A percentile compares a stretch with the other conserved stretches of the same genome.
phyloP scores from a whole-genome alignment of 108 stramenopile genomes.

The Conticribra weissflogii region DNA sequence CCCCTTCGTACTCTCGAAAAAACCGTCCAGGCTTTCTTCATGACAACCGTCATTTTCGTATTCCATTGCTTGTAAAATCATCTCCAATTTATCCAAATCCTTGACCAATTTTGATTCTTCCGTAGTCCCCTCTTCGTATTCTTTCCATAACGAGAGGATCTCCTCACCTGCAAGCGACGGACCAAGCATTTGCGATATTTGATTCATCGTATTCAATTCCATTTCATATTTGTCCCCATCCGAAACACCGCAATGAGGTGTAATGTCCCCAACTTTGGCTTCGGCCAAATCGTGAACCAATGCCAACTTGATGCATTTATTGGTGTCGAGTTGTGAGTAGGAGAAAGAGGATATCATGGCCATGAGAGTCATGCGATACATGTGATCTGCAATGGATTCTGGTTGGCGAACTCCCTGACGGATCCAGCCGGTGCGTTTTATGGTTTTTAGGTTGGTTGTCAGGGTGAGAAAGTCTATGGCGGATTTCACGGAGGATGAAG shows the following conservation, averaged over 20 bases:
- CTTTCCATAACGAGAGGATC: constrained; percentile 73
- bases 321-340: constrained; percentile 41
- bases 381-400: constrained; percentile 84
- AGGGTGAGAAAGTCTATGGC: constrained; percentile 72
- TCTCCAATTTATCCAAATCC: constrained; percentile 89
- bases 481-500: not conserved
- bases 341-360: constrained; percentile 62
- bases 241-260: constrained; percentile 71
- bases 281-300: constrained; percentile 86
- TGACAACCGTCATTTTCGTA: constrained; percentile 66
- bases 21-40: constrained; percentile 42
- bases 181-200: constrained; percentile 45
- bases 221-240: constrained; percentile 60
- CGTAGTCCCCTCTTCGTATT: constrained; percentile 75
- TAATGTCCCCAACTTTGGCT: constrained; percentile 82
- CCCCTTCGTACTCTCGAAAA: constrained; percentile 65
- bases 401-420: constrained; percentile 55
- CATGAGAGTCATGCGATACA: constrained; percentile 75
- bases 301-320: constrained; percentile 69
- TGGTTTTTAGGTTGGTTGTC: constrained; percentile 69
- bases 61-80: constrained; percentile 84
- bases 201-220: constrained; percentile 74
- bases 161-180: constrained; percentile 50
- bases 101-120: constrained; percentile 67
- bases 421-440: constrained; percentile 76